phyloP scores from a whole-genome alignment of 495 filamentous ascomycete genomes.

The Tuber aestivum region DNA sequence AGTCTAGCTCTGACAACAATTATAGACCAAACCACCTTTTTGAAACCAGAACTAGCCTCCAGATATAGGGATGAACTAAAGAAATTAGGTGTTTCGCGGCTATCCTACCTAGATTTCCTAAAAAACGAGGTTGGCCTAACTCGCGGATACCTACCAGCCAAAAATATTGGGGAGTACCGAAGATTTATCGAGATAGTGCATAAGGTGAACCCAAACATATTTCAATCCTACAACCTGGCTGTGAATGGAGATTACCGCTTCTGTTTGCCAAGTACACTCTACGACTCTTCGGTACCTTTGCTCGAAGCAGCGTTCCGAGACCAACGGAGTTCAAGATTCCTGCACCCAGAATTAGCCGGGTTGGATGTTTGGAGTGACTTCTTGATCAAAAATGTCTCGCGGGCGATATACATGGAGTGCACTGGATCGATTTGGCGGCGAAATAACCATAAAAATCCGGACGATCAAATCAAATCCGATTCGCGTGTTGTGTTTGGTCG shows the following conservation, averaged over 20 bases:
- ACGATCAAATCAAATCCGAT: slow-evolving; percentile 17
- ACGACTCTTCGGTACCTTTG: slow-evolving; percentile 17
- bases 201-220: not conserved
- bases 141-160: not conserved
- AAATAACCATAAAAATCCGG: slow-evolving; percentile 6
- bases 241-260: slow-evolving; percentile 21
- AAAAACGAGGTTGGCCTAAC: slow-evolving; percentile 11
- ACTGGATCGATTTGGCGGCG: slow-evolving; percentile 21
- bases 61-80: slow-evolving; percentile 9
- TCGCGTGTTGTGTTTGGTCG: slow-evolving; percentile 20
- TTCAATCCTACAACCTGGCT: slow-evolving; percentile 19
- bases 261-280: slow-evolving; percentile 17
- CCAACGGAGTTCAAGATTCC: slow-evolving; percentile 18
- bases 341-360: slow-evolving; percentile 18
- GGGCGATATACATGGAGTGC: slow-evolving; percentile 13
- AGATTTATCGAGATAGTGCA: slow-evolving; percentile 16
- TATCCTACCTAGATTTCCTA: slow-evolving; percentile 19
- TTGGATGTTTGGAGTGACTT: slow-evolving; percentile 13
- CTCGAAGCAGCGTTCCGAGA: slow-evolving; percentile 36
- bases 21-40: slow-evolving; percentile 19
- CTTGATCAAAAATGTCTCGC: slow-evolving; percentile 8
- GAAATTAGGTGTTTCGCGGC: slow-evolving; percentile 12
- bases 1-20: slow-evolving; percentile 15
- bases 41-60: slow-evolving; percentile 9
- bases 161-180: slow-evolving; percentile 21